phyloP scores from a whole-genome alignment of 805 yeast genomes.

The Trichomonascus vanleenenianus region DNA sequence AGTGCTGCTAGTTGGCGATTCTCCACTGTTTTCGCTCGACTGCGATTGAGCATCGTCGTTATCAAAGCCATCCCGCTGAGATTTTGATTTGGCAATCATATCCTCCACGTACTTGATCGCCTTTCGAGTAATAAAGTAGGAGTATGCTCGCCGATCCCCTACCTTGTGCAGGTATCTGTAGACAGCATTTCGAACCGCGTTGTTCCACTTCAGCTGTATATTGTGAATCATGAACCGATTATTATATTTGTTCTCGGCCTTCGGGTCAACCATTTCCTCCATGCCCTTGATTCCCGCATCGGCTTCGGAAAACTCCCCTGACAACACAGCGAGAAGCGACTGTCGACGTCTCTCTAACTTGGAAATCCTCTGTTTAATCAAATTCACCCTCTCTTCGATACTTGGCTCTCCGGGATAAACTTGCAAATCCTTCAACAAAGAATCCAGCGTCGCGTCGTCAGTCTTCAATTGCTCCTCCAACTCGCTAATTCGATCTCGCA shows the following conservation, averaged over 20 bases:
- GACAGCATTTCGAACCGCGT: conserved; percentile 53
- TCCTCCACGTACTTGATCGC: conserved; percentile 46
- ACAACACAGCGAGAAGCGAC: conserved; percentile 6
- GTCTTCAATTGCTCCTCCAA: conserved; percentile 27
- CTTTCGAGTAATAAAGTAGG: conserved; percentile 39
- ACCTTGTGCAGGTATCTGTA: conserved; percentile 50
- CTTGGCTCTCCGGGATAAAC: conserved; percentile 17
- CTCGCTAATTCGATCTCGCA: conserved; percentile 23
- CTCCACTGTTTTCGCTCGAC: neutral
- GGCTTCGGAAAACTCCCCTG: neutral
- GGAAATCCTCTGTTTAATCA: conserved; percentile 12
- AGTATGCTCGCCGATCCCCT: conserved; percentile 37
- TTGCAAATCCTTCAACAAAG: conserved; percentile 19
- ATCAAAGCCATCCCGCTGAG: conserved; percentile 5
- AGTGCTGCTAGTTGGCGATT: neutral
- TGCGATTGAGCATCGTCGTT: conserved; percentile 2
- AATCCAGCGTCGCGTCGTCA: conserved; percentile 26
- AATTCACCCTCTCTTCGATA: conserved; percentile 13
- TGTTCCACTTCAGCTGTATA: conserved; percentile 73
- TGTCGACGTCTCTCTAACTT: conserved; percentile 12
- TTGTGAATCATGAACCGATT: conserved; percentile 71
- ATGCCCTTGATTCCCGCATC: conserved; percentile 3
- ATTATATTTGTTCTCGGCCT: conserved; percentile 32
- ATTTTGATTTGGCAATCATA: conserved; percentile 26
- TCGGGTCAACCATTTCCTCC: conserved; percentile 14